These are phyloP conservation scores for Starmerella tilneyi DNA, from an alignment of 805 yeast species.

Conservation along the genomic window DNA sequence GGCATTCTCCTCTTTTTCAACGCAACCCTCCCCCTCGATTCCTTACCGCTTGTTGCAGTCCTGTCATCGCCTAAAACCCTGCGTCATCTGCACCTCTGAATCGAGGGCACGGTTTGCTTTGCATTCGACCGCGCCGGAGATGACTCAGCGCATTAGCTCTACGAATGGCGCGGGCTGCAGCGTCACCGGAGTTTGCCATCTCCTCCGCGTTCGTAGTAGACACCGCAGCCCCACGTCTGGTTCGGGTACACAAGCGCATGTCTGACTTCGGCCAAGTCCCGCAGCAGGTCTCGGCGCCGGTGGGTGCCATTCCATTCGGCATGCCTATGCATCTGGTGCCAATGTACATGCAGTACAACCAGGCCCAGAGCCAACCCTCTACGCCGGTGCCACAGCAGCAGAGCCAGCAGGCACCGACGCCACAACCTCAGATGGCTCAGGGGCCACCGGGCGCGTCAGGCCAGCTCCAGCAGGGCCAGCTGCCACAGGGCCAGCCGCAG, in stretches of 20 bases:
- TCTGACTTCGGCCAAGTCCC: slow-evolving; percentile 20
- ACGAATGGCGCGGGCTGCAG: slow-evolving; percentile 9
- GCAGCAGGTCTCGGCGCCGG: slow-evolving; percentile 13
- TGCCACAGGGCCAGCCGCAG: not conserved
- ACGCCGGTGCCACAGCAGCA: slow-evolving; percentile 8
- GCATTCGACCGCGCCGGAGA: slow-evolving; percentile 4
- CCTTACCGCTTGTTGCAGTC: not conserved
- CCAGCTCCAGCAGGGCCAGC: not conserved
- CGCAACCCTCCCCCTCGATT: not conserved
- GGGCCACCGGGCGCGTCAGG: not conserved
- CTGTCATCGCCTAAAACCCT: slow-evolving; percentile 6
- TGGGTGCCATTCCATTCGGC: slow-evolving; percentile 13
- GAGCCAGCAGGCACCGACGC: slow-evolving; percentile 4
- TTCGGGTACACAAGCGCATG: slow-evolving; percentile 7
- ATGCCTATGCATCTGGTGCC: slow-evolving; percentile 13
- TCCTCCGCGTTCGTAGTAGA: not conserved
- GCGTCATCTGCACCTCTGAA: slow-evolving; percentile 5
- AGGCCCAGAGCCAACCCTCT: slow-evolving; percentile 9
- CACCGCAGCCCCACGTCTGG: not conserved
- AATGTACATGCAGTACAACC: slow-evolving; percentile 13
- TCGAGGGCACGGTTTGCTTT: slow-evolving; percentile 1
- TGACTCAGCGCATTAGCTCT: slow-evolving; percentile 5
- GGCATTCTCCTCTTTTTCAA: not conserved
- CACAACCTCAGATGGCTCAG: slow-evolving; percentile 6
- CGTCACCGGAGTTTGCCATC: slow-evolving; percentile 2